These are phyloP conservation scores for Fusarium equiseti DNA, from an alignment of 2,329 filamentous ascomycete species.

Conservation along the genomic window DNA sequence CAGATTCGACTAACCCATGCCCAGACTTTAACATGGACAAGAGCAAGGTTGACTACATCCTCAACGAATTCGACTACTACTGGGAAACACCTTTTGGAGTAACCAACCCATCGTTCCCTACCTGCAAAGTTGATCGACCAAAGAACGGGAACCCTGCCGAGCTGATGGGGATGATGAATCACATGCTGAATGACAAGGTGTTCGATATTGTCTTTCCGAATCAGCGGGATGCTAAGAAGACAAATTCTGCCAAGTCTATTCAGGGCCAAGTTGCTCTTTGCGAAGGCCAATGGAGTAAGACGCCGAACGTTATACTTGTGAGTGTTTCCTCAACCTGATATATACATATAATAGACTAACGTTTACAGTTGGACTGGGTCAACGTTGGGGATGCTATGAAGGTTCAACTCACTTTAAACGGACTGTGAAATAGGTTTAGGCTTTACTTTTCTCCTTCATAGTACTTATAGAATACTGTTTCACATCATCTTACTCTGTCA, in stretches of 20 bases:
- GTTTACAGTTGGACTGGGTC: conserved; percentile 57
- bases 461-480: not conserved
- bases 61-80: conserved; percentile 73
- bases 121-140: conserved; percentile 75
- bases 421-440: conserved; percentile 37
- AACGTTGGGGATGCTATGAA: conserved; percentile 56
- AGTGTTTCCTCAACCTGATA: conserved; percentile 20
- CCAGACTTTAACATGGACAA: conserved; percentile 69
- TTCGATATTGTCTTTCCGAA: conserved; percentile 51
- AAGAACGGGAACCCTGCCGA: conserved; percentile 41
- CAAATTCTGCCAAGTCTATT: conserved; percentile 53
- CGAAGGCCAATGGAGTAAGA: conserved; percentile 33
- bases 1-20: conserved; percentile 26
- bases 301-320: conserved; percentile 48
- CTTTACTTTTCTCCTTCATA: not conserved
- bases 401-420: conserved; percentile 56
- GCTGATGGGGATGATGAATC: conserved; percentile 48
- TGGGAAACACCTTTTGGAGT: conserved; percentile 81
- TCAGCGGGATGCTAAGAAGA: conserved; percentile 46
- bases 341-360: conserved; percentile 1
- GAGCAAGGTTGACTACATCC: conserved; percentile 68
- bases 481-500: not conserved
- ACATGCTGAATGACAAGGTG: conserved; percentile 49
- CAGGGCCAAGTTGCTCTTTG: conserved; percentile 46
- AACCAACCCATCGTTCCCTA: conserved; percentile 68